Percentiles rank a stretch among this genome's conserved stretches.
phyloP scores from a whole-genome alignment of 1,284 basidiomycete genomes.

The Exobasidium cylindrosporum region DNA sequence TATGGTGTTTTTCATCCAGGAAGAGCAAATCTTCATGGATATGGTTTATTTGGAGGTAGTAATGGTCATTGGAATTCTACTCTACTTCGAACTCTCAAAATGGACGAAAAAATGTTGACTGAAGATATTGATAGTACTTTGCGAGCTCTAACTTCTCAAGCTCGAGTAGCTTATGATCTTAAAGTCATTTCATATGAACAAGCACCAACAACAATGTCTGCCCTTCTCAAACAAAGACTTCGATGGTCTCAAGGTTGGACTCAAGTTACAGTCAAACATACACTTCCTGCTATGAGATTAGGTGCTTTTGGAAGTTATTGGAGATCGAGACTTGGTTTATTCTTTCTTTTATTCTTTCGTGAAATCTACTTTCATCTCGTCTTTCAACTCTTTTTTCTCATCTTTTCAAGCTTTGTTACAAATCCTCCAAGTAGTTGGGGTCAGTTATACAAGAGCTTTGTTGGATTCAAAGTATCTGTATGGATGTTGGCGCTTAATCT shows the following conservation, averaged over 20 bases:
- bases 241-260: constrained; percentile 50
- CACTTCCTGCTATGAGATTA: constrained; percentile 26
- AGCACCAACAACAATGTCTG: constrained; percentile 34
- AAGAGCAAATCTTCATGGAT: constrained; percentile 35
- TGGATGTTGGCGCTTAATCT: constrained; percentile 38
- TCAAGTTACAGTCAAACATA: constrained; percentile 42
- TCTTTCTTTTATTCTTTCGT: constrained; percentile 40
- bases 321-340: constrained; percentile 35
- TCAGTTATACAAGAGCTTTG: constrained; percentile 28
- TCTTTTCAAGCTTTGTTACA: constrained; percentile 25
- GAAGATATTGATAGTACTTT: constrained; percentile 48
- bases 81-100: constrained; percentile 37
- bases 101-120: constrained; percentile 44
- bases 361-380: constrained; percentile 42
- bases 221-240: constrained; percentile 38
- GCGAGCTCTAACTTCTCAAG: constrained; percentile 44
- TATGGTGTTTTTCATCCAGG: constrained; percentile 48
- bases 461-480: constrained; percentile 32
- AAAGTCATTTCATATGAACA: constrained; percentile 41
- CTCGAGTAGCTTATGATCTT: constrained; percentile 43
- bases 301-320: constrained; percentile 35
- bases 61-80: constrained; percentile 49
- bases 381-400: constrained; percentile 26
- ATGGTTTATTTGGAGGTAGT: constrained; percentile 45
- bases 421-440: constrained; percentile 22